Base-by-base conservation (phyloP, 192 early-diverging fungal species). In the Mortierella antarctica region DNA sequence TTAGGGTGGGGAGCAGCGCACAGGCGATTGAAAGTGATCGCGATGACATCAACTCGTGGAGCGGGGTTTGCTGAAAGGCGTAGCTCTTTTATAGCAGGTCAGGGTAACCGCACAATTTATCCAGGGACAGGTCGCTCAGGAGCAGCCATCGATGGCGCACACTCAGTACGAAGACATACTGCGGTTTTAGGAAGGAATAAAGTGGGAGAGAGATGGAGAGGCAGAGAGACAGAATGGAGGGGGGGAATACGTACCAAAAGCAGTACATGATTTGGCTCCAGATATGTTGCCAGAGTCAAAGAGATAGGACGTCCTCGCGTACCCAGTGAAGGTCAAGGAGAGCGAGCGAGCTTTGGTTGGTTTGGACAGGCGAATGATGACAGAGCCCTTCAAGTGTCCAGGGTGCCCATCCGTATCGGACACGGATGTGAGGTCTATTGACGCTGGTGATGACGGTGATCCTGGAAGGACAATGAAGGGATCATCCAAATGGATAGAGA, bases 311-410 rank as follows among this genome's bases (percentile, higher is more conserved):
- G 75, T 67, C 62, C 63, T 65, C 53, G 69, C 75, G 17, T 57
- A 21, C 6, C 75, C 75, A 18, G 69, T 39, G 31, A 79, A 71
- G 5, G 46, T 60, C 10, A 79, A 11, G 9, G 68, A 61, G 11
- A 79, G 50, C 20, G 69, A 79, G n/a, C 65, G 64, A 17, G 71
- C 62, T 66, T 79, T 79, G 5, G 75, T 71, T 23, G 61, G 68
- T 41, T 79, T 79, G 8, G 75, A 41, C n/a, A 79, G 69, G 45
- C 62, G 62, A 31, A 79, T 23, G 42, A 65, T 40, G 7, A 79
- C 56, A 6, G 68, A 50, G 57, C 75, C 75, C n/a, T 46, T 63
- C 44, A 79, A 55, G 9, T 21, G 57, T 14, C 49, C 40, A 6
- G 48, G 49, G 11, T 67, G 63, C 31, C 59, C 17, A 55, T 56